Evolutionary conservation across 208 protist genomes (phyloP), one percentile per base, ranked within the genome.

Genomic region (Leishmania arabica): DNA sequence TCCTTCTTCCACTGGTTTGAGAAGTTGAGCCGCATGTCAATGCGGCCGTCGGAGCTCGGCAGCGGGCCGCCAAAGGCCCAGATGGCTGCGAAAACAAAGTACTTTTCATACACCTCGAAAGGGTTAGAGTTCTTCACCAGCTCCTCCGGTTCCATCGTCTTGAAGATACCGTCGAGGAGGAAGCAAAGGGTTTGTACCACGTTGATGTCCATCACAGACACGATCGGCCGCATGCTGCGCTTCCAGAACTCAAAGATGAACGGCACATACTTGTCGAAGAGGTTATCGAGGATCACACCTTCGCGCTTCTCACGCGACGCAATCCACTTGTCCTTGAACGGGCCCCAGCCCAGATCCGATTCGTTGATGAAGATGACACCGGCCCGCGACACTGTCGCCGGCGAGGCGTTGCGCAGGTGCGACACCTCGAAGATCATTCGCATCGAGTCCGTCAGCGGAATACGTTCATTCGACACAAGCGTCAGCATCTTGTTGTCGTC

Each of bases 401-500:
- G 99, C 40, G 99, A 99, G 24, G 99, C 99, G 85, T 99, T 99
- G 79, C 93, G 92, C 47, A 99, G 87, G 77, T 99, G 95, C 31
- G 96, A 98, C 68, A 99, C 95, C 85, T 99, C 99, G 86, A 99
- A 99, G 72, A 99, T 94, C 89, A 99, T 97, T 58, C 99, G 93
- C 99, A 99, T 99, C 49, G 96, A 95, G 75, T 98, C 92, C 71
- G 97, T 99, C 75, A 99, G 90, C 11, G 98, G 98, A 83, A 99
- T 99, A 84, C 99, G 97, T 85, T 99, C 99, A 83, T 99, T 99
- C 31, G 94, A 99, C 65, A 99, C 99, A 9, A 99, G 93, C 62
- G 99, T 99, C 53, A 99, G 92, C 90, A 99, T 99, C 88, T 99
- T 99, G 89, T 99, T 99, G 87, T 99, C 98, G 88, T 99, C 98